These are phyloP conservation scores for Jackrogersella minutella DNA, from an alignment of 495 filamentous ascomycete species.

Conservation along the genomic window DNA sequence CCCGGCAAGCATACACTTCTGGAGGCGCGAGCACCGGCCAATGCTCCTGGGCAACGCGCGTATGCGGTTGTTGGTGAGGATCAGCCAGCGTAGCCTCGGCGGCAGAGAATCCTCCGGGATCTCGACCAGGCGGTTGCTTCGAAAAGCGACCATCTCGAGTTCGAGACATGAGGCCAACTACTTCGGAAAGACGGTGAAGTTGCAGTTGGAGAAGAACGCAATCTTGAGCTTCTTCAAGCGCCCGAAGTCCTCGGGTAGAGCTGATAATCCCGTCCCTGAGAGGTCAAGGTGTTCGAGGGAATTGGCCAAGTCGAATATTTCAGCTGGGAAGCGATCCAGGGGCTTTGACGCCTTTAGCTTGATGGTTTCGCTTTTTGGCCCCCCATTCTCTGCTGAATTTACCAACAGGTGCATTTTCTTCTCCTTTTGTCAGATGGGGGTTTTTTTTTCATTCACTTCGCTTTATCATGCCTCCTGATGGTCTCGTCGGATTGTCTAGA, in stretches of 20 bases:
- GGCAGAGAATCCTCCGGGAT: constrained; percentile 54
- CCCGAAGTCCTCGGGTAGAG: constrained; percentile 49
- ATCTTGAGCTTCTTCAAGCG: constrained; percentile 54
- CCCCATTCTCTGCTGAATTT: background rate
- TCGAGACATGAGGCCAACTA: constrained; percentile 50
- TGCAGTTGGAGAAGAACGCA: constrained; percentile 55
- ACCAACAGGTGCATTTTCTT: constrained; percentile 4
- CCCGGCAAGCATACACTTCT: constrained; percentile 56
- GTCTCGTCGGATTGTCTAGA: background rate
- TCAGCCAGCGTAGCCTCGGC: constrained; percentile 52
- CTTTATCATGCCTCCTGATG: constrained; percentile 5
- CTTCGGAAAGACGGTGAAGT: constrained; percentile 53
- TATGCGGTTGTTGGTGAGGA: constrained; percentile 54
- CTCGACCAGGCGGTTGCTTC: constrained; percentile 52
- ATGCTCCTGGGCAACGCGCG: constrained; percentile 48
- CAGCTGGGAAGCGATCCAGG: constrained; percentile 48
- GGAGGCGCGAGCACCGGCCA: constrained; percentile 48
- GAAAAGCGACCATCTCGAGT: constrained; percentile 57
- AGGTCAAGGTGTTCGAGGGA: constrained; percentile 57
- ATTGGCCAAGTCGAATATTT: constrained; percentile 50
- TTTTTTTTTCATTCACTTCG: constrained; percentile 4
- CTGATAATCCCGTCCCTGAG: constrained; percentile 52
- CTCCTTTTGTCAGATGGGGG: background rate
- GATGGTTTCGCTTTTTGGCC: constrained; percentile 28
- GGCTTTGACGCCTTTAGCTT: constrained; percentile 50